Percentiles rank a stretch among this genome's conserved stretches.
Evolutionary conservation across 2,329 filamentous ascomycete genomes (phyloP).

Genomic region (Verticillium zaregamsianum): DNA sequence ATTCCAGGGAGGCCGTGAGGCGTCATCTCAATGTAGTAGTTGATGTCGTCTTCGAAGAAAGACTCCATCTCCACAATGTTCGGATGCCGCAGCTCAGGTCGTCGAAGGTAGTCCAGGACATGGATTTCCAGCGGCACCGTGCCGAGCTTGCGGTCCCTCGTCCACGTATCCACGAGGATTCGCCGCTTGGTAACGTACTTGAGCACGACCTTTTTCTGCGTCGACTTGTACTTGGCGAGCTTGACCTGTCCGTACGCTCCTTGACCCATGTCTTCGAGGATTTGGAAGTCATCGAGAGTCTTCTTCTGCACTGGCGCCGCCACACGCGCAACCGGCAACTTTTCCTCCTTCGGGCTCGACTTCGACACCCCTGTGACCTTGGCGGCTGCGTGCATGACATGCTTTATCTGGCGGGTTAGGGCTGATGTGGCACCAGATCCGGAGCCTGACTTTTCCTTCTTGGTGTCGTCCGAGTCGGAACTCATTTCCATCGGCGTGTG

Average conservation of each 20-base stretch:
- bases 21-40: constrained; percentile 99
- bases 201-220: constrained; percentile 80
- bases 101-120: constrained; percentile 86
- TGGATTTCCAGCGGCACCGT: constrained; percentile 97
- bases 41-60: constrained; percentile 75
- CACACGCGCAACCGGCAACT: constrained; percentile 28
- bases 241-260: constrained; percentile 98
- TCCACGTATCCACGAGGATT: constrained; percentile 98
- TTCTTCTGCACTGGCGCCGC: constrained; percentile 58
- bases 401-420: constrained; percentile 53
- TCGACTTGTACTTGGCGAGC: constrained; percentile 79
- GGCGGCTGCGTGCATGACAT: constrained; percentile 50
- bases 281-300: constrained; percentile 82
- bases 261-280: constrained; percentile 97
- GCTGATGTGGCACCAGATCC: constrained; percentile 35
- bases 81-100: constrained; percentile 62
- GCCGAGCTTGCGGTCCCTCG: constrained; percentile 83
- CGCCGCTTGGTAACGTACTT: constrained; percentile 97
- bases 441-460: constrained; percentile 31
- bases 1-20: constrained; percentile 94
- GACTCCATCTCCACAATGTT: constrained; percentile 72
- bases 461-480: constrained; percentile 48
- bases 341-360: constrained; percentile 23
- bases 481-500: constrained; percentile 53
- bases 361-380: constrained; percentile 42